Conservation (phyloP, 768 basidiomycete species). For the Mycena metata region DNA sequence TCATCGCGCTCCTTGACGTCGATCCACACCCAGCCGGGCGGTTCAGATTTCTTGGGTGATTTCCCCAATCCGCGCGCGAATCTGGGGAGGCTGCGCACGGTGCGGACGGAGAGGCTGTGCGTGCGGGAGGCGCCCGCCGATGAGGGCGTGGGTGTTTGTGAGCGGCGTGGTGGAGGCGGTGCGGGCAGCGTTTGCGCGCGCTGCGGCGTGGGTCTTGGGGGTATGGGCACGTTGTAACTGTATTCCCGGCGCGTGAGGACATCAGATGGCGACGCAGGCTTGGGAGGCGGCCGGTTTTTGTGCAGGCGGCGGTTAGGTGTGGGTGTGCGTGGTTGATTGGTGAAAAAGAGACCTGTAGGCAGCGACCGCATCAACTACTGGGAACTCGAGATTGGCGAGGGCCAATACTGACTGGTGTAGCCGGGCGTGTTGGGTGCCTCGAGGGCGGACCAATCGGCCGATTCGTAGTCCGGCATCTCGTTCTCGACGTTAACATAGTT, state of each 20-base stretch:
- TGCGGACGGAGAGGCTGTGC: constrained; percentile 2
- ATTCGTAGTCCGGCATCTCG: constrained; percentile 24
- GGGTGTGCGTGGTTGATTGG: not conserved
- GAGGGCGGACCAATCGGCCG: constrained; percentile 32
- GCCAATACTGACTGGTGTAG: constrained; percentile 20
- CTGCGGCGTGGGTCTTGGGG: not conserved
- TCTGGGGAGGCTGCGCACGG: constrained; percentile 17
- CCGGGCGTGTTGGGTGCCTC: constrained; percentile 37
- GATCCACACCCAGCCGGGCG: constrained; percentile 32
- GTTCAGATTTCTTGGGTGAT: constrained; percentile 9
- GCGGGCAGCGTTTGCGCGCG: not conserved
- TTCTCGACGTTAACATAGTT: constrained; percentile 33
- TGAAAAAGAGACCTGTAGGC: constrained; percentile 25
- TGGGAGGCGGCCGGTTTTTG: constrained; percentile 22
- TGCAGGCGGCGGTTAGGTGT: constrained; percentile 20
- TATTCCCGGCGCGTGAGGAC: constrained; percentile 33
- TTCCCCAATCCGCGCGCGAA: constrained; percentile 20
- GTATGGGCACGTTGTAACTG: constrained; percentile 17
- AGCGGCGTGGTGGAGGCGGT: not conserved
- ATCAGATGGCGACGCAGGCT: constrained; percentile 30
- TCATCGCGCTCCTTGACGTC: constrained; percentile 24
- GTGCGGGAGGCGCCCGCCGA: not conserved
- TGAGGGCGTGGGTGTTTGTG: not conserved
- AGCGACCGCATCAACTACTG: not conserved
- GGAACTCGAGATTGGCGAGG: not conserved